Conservation (phyloP, 1,284 basidiomycete genomes). For the Microbotryum saponariae region DNA sequence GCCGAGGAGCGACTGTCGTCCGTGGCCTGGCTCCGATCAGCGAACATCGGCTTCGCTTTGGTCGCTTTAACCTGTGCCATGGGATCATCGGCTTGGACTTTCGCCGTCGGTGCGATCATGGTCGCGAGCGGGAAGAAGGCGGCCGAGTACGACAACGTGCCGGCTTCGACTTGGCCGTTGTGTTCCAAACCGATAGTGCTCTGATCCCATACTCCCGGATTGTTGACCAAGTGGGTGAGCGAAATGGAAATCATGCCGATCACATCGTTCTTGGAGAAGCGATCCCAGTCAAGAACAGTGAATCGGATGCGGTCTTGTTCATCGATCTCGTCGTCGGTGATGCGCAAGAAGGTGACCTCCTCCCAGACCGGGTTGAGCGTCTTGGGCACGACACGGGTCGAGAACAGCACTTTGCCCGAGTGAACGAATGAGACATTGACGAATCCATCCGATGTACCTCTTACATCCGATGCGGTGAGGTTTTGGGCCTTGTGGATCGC, state of each 20-base stretch:
- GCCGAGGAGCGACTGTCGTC: background rate
- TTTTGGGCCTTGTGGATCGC: constrained; percentile 10
- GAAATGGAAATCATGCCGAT: background rate
- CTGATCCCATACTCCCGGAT: constrained; percentile 8
- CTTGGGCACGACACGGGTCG: background rate
- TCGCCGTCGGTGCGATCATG: background rate
- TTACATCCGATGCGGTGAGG: background rate
- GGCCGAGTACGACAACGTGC: background rate
- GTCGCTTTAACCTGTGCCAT: too few species aligned
- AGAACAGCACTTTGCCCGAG: constrained; percentile 8
- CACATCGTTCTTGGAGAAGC: background rate
- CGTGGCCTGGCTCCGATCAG: background rate
- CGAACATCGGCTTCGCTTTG: background rate
- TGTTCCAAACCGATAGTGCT: background rate
- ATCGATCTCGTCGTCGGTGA: constrained; percentile 6
- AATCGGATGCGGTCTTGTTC: constrained; percentile 7
- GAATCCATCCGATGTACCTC: constrained; percentile 4
- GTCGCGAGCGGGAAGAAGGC: constrained; percentile 6
- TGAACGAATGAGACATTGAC: constrained; percentile 6
- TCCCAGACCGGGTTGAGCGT: constrained; percentile 16
- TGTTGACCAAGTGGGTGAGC: background rate
- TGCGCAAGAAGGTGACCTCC: constrained; percentile 12
- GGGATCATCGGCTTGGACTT: too few species aligned
- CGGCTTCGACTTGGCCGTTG: background rate
- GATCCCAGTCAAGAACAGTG: constrained; percentile 11